Base-by-base conservation (phyloP, 257 asterid species). In the Scutellaria galericulata region DNA sequence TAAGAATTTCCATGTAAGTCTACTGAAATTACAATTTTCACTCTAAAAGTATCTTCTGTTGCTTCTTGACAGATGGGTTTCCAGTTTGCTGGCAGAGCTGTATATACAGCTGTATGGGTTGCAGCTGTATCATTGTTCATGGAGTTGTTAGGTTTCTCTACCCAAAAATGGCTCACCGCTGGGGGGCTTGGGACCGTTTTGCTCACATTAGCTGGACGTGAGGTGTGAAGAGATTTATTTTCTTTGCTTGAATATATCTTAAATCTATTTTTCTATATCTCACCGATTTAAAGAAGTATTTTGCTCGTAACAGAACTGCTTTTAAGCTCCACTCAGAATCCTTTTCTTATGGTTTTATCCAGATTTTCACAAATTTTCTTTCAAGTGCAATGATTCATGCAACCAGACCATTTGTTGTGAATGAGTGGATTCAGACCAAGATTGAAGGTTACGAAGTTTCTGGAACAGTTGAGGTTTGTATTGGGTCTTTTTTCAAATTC, bases 201-300 rank as follows among this genome's bases (percentile, higher is more conserved):
- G 86, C 91, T 95, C 72, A 95, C 99, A n/a, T 97, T 95, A 77
- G 99, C 98, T 75, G 98, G 99, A 52, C 98, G 99, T 31, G 98
- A 95, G 98, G 99, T 92, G 65, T 59, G 48, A 74, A 64, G 51
- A 41, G 24, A 52, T 72, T 41, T 22, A 31, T 18, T 44, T 82
- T 80, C 15, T 60, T 40, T 7, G 9, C 53, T 73, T 74, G 71
- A 65, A 47, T 68, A 35, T 51, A 1, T 75, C 65, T 11, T 18
- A 56, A 56, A 52, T 57, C 63, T 51, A 42, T 31, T 64, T 67
- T 50, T 67, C 56, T 51, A 18, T 13, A 55, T 64, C 47, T 50
- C 37, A 7, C 39, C 51, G 1, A 18, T 41, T 66, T 46, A 20
- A 54, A 64, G 73, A 64, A 35, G 45, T 27, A 27, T 73, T 48